Evolutionary conservation across 345 rosid species (phyloP).

Genomic region (Hevea brasiliensis): DNA sequence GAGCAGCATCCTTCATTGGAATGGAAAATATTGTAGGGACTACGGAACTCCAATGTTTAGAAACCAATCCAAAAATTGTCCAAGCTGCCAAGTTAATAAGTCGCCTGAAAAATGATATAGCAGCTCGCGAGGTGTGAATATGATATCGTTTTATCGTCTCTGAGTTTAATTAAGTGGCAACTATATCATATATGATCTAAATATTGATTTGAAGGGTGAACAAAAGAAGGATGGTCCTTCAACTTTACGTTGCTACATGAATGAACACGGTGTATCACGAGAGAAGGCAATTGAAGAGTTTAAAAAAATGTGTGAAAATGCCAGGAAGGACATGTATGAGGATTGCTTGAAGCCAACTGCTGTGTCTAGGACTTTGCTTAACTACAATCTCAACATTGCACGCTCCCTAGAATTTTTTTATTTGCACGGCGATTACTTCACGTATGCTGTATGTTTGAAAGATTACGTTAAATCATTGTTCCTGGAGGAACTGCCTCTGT

Average conservation of each 20-base stretch:
- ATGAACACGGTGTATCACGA: background rate
- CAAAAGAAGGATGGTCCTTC: constrained; percentile 3
- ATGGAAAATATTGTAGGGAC: background rate
- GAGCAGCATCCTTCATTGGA: background rate
- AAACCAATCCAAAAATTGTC: background rate
- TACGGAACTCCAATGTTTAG: background rate
- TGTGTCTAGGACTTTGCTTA: background rate
- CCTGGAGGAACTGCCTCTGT: background rate
- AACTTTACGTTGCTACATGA: background rate
- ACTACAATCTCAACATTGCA: background rate
- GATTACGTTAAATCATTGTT: background rate
- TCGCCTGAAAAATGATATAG: background rate
- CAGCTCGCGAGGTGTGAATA: background rate
- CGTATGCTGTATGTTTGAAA: background rate
- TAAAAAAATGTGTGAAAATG: background rate
- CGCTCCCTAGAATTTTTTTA: background rate
- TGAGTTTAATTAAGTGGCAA: background rate
- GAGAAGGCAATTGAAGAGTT: background rate
- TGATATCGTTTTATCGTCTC: too few relatives aligned
- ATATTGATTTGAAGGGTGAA: background rate
- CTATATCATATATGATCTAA: background rate
- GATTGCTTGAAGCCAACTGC: constrained; percentile 9
- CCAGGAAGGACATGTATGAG: constrained; percentile 10
- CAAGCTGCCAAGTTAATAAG: background rate
- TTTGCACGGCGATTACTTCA: background rate